phyloP scores from a whole-genome alignment of 768 basidiomycete species.

The Lepiota venenata region DNA sequence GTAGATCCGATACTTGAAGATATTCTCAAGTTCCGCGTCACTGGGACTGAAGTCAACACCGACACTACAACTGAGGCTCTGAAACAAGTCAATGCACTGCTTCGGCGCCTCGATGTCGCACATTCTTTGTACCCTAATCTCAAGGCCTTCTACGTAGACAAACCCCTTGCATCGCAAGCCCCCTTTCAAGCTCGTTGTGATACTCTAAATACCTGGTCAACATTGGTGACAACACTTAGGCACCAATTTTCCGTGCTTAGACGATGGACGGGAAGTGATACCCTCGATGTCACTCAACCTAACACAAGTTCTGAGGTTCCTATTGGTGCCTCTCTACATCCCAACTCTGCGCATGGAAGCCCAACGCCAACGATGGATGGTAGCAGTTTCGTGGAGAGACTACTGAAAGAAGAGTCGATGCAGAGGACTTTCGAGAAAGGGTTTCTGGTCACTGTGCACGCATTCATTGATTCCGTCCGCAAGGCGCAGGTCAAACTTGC shows the following conservation, averaged over 20 bases:
- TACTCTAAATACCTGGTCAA: conserved; percentile 89
- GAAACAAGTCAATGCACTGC: conserved; percentile 58
- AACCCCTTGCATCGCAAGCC: conserved; percentile 60
- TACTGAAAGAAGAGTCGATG: conserved; percentile 95
- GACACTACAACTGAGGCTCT: conserved; percentile 44
- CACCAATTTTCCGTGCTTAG: conserved; percentile 78
- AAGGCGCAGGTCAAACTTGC: conserved; percentile 83
- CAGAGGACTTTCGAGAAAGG: conserved; percentile 92
- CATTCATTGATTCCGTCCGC: conserved; percentile 82
- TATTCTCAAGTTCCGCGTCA: conserved; percentile 70
- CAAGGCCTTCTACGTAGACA: conserved; percentile 77
- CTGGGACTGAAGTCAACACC: conserved; percentile 27
- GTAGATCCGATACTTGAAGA: conserved; percentile 87
- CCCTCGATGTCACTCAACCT: conserved; percentile 83
- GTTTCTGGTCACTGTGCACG: conserved; percentile 82
- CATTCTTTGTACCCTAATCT: conserved; percentile 86
- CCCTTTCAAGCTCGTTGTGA: conserved; percentile 82
- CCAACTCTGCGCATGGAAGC: not conserved
- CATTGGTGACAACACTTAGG: conserved; percentile 81
- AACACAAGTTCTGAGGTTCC: conserved; percentile 62
- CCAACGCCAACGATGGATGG: conserved; percentile 48
- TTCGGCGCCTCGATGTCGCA: conserved; percentile 76
- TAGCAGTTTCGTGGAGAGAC: conserved; percentile 87
- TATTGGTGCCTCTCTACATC: conserved; percentile 19
- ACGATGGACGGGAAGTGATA: conserved; percentile 93